These are phyloP conservation scores for Aquilaria yunnanensis DNA, from an alignment of 345 rosid genomes.

Conservation along the genomic window DNA sequence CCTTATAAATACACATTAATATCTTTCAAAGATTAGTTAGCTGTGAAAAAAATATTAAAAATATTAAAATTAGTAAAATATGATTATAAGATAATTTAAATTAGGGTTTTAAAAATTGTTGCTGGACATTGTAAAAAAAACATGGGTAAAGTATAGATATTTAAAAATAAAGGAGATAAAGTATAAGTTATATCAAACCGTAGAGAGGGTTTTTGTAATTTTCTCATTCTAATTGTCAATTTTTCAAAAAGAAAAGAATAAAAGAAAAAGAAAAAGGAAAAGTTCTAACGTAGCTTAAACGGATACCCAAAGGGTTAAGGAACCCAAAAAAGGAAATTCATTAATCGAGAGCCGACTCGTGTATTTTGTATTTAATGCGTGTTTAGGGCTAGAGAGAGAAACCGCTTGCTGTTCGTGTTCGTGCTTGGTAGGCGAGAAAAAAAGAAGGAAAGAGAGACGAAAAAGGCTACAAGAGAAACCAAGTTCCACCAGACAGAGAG, in stretches of 20 bases:
- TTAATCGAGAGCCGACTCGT: too few species aligned
- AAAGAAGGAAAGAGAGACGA: too few species aligned
- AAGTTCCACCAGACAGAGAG: neutral
- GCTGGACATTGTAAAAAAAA: neutral
- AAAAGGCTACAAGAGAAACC: too few species aligned
- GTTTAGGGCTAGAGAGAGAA: neutral
- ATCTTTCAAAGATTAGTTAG: too few species aligned
- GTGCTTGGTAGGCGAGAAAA: neutral
- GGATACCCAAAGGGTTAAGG: slow-evolving; percentile 2
- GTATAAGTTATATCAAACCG: neutral
- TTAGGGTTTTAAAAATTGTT: neutral
- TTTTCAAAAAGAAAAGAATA: neutral
- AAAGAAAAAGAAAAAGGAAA: neutral
- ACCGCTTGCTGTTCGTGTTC: slow-evolving; percentile 2
- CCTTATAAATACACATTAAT: too few species aligned
- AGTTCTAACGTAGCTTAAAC: slow-evolving; percentile 33
- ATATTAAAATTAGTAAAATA: too few species aligned
- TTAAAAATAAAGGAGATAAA: neutral
- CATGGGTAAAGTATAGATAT: neutral
- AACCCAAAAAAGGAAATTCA: neutral
- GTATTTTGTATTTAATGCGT: too few species aligned
- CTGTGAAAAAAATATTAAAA: too few species aligned
- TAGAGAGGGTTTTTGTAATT: neutral
- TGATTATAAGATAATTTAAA: too few species aligned
- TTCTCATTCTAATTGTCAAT: neutral